phyloP scores from a whole-genome alignment of 2,329 filamentous ascomycete species.

The Calonectria montana region DNA sequence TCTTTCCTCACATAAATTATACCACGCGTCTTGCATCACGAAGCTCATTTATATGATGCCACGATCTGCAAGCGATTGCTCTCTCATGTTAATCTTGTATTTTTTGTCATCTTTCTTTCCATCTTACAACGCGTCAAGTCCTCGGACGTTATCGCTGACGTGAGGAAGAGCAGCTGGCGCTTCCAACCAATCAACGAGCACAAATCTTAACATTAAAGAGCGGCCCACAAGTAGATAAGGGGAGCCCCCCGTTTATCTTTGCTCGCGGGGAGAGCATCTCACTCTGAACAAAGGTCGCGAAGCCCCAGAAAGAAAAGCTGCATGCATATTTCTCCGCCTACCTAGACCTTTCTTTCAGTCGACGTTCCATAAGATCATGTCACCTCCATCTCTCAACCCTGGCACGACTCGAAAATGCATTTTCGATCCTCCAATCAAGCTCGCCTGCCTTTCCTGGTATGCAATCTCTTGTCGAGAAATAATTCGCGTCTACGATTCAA shows the following conservation, averaged over 20 bases:
- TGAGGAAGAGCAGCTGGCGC: background rate
- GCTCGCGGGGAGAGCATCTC: background rate
- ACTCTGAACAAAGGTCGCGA: background rate
- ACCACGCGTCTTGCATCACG: too few species aligned
- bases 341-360: background rate
- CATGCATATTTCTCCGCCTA: background rate
- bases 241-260: background rate
- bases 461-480: background rate
- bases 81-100: too few species aligned
- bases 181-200: background rate
- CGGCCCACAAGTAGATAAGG: constrained; percentile 1
- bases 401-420: background rate
- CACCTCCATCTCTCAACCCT: background rate
- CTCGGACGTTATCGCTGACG: background rate
- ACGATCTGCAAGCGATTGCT: too few species aligned
- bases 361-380: background rate
- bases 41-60: too few species aligned
- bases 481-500: too few species aligned
- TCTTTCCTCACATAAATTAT: too few species aligned
- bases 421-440: background rate
- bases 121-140: background rate
- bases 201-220: background rate
- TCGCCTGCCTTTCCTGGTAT: constrained; percentile 1
- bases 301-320: too few species aligned
- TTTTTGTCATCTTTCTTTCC: too few species aligned